Evolutionary conservation across 495 filamentous ascomycete genomes (phyloP).

Genomic region (Aspergillus sclerotiicarbonarius): DNA sequence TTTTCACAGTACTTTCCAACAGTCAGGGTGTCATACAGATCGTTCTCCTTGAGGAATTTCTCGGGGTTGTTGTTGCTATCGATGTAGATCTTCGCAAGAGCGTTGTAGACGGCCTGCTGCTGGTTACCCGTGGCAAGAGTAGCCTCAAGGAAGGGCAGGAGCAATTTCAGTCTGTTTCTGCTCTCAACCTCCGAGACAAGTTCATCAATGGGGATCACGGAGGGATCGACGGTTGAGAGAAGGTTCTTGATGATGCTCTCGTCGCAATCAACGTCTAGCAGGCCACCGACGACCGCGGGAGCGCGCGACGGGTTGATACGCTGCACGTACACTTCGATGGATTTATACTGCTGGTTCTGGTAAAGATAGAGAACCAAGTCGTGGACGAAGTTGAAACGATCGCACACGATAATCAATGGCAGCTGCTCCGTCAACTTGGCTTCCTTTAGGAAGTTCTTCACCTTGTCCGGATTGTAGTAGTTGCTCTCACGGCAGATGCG

Average conservation of each 20-base stretch:
- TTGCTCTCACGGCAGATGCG: constrained; percentile 95
- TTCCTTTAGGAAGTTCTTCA: constrained; percentile 99
- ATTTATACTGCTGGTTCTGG: constrained; percentile 99
- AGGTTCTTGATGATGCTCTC: constrained; percentile 94
- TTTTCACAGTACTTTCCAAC: constrained; percentile 99
- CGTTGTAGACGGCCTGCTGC: constrained; percentile 97
- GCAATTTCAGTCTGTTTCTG: constrained; percentile 90
- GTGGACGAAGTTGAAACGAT: constrained; percentile 97
- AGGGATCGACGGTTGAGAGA: constrained; percentile 79
- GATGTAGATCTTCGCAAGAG: constrained; percentile 99
- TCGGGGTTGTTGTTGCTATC: constrained; percentile 99
- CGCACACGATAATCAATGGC: constrained; percentile 97
- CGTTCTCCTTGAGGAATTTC: constrained; percentile 97
- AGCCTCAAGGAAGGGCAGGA: constrained; percentile 94
- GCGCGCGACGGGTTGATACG: constrained; percentile 93
- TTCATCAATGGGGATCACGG: constrained; percentile 90
- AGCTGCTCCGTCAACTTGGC: constrained; percentile 88
- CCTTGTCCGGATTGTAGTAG: constrained; percentile 92
- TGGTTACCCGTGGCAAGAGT: constrained; percentile 89
- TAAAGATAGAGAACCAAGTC: constrained; percentile 97
- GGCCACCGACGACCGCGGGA: constrained; percentile 87
- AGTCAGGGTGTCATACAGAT: constrained; percentile 87
- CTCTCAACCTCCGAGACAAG: constrained; percentile 93
- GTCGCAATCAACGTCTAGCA: constrained; percentile 98
- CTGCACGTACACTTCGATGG: constrained; percentile 99